phyloP scores from a whole-genome alignment of 176 grass and related monocot genomes.

The Ensete glaucum region DNA sequence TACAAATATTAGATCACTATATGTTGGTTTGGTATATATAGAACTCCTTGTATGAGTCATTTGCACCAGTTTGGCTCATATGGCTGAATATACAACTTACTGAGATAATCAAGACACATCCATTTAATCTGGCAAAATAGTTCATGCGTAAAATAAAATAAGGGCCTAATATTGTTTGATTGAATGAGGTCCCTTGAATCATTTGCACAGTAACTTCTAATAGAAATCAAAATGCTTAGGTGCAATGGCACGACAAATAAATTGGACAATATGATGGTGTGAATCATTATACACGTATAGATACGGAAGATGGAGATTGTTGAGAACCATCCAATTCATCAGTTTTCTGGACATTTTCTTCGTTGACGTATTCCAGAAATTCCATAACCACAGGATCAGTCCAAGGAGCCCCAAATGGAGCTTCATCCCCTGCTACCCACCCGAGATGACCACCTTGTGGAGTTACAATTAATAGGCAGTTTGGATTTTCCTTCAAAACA shows the following conservation, averaged over 20 bases:
- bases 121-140: not conserved
- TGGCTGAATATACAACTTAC: too few relatives aligned
- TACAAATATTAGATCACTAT: too few relatives aligned
- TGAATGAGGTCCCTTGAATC: not conserved
- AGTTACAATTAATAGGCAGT: conserved; percentile 82
- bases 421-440: conserved; percentile 66
- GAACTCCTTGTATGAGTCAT: too few relatives aligned
- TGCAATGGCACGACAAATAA: not conserved
- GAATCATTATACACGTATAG: not conserved
- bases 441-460: conserved; percentile 93
- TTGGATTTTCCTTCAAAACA: conserved; percentile 63
- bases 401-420: conserved; percentile 86
- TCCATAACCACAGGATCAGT: conserved; percentile 91
- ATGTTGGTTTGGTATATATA: too few relatives aligned
- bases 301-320: not conserved
- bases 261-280: not conserved
- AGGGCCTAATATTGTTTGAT: not conserved
- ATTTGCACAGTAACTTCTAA: not conserved
- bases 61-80: too few relatives aligned
- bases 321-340: not conserved
- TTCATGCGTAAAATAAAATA: not conserved
- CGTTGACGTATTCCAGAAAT: conserved; percentile 67
- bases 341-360: conserved; percentile 2
- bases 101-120: too few relatives aligned
- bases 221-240: not conserved